Conservation (phyloP, 192 early-diverging fungal genomes). For the Powellomyces hirtus region DNA sequence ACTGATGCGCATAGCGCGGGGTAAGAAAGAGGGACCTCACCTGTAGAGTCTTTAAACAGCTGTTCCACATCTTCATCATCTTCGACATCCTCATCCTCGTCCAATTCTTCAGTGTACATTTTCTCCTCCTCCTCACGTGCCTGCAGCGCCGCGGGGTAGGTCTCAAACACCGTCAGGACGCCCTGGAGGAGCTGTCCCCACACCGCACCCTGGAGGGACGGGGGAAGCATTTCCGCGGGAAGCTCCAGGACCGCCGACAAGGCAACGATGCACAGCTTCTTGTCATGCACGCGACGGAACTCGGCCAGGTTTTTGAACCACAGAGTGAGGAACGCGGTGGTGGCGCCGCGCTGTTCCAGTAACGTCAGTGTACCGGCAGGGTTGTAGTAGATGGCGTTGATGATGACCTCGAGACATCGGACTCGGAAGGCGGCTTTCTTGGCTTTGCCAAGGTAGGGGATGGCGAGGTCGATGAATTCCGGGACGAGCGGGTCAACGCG, state of each 20-base stretch:
- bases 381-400: conserved; percentile 89
- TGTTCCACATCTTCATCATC: conserved; percentile 59
- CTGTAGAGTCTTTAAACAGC: background rate
- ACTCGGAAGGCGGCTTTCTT: conserved; percentile 70
- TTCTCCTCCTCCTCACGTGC: conserved; percentile 43
- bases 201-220: conserved; percentile 51
- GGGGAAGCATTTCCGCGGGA: conserved; percentile 69
- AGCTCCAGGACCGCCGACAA: conserved; percentile 72
- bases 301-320: conserved; percentile 73
- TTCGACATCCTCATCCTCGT: conserved; percentile 60
- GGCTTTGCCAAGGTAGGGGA: conserved; percentile 62
- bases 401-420: conserved; percentile 72
- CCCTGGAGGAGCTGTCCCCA: conserved; percentile 75
- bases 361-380: conserved; percentile 70
- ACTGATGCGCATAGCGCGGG: background rate
- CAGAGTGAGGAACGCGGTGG: conserved; percentile 73
- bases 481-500: conserved; percentile 73
- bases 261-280: conserved; percentile 85
- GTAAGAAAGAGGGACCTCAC: background rate
- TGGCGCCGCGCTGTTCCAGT: conserved; percentile 76
- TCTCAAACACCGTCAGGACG: conserved; percentile 70
- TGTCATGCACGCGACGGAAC: conserved; percentile 88
- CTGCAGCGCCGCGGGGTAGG: conserved; percentile 62
- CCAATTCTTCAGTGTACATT: conserved; percentile 56
- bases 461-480: conserved; percentile 67